Conservation (phyloP, 345 rosid species). For the Erodium maritimum region DNA sequence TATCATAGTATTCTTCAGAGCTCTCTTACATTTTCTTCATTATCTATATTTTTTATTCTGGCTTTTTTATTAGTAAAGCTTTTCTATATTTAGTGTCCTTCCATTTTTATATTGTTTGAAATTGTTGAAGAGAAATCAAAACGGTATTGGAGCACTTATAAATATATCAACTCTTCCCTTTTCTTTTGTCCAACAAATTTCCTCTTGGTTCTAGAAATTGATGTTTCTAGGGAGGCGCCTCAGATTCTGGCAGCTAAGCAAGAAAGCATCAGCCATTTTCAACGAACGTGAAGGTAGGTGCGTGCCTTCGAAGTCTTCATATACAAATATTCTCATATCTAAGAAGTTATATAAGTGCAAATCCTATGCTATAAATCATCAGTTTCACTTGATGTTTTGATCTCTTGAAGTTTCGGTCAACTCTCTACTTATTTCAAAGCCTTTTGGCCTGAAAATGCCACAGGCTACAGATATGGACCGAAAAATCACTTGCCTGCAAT, state of each 20-base stretch:
- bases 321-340: background rate
- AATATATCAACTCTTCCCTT: background rate
- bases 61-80: background rate
- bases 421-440: background rate
- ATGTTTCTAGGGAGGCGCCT: background rate
- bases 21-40: background rate
- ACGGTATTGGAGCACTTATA: background rate
- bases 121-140: background rate
- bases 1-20: background rate
- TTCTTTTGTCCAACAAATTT: background rate
- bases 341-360: background rate
- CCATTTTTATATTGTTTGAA: background rate
- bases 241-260: background rate
- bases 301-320: background rate
- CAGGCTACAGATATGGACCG: background rate
- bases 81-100: background rate
- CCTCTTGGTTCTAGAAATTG: background rate
- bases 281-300: background rate
- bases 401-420: background rate
- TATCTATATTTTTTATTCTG: background rate
- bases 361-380: background rate
- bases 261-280: background rate
- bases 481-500: background rate
- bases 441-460: background rate
- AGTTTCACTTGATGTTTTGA: background rate